Evolutionary conservation across 305 asterid genomes (phyloP), one percentile per base, ranked within the genome.

Genomic region (Plantago rigida): DNA sequence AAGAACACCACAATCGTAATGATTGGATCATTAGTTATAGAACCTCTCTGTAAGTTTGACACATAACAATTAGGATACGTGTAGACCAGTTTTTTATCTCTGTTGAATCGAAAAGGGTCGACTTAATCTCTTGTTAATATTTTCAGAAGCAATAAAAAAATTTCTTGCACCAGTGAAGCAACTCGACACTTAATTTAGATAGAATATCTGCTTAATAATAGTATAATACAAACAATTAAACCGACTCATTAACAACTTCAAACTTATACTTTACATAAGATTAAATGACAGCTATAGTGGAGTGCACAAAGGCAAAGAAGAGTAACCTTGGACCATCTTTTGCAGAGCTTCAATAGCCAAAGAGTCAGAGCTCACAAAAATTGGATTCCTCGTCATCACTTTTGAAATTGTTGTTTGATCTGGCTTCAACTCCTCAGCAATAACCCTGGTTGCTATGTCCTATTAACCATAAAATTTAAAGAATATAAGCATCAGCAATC

Each of bases 321-420:
- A 46, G 36, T 46, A 66, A 89, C 98, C 98, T 87, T 87, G 96
- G 66, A 91, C 96, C 96, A 91, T 91, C 86, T 91, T 91, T 73
- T 85, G 96, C 82, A 91, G 81, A 71, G 98, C 98, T 41, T 91
- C 98, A 71, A 91, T 87, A 41, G 96, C 98, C 82, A 84, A 73
- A 14, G 93, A 71, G 78, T 91, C 95, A 4, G 96, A 78, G 69
- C 84, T 79, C 69, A 91, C 96, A 73, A 91, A 87, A 62, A 81
- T 82, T 6, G 98, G 98, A 72, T 87, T 87, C 77, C 95, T 81
- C 12, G 98, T 91, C 98, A 87, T 91, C 73, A 91, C 89, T 79
- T 91, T 91, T 4, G 94, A 86, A 74, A 91, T 80, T 51, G 75
- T 45, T 55, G 96, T 87, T 73, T 84, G 85, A 29, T 87, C 96